Conservation (phyloP, 495 filamentous ascomycete species). For the Penicillium argentinense region DNA sequence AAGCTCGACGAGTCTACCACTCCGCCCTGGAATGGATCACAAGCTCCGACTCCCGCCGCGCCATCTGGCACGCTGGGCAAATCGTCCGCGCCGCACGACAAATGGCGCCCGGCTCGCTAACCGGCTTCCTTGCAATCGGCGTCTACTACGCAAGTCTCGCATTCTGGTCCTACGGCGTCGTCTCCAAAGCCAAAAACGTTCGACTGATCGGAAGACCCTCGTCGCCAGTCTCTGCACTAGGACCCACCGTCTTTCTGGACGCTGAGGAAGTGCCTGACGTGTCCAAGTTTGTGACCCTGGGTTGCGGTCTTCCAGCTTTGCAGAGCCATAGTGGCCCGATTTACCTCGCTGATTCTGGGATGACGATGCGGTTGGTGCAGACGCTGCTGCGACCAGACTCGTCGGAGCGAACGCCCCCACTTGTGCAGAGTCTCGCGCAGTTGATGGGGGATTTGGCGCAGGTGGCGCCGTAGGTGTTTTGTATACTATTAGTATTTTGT, state of each 20-base stretch:
- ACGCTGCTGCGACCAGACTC: slow-evolving; percentile 23
- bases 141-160: slow-evolving; percentile 60
- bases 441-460: slow-evolving; percentile 55
- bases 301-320: slow-evolving; percentile 44
- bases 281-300: slow-evolving; percentile 48
- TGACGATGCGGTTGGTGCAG: slow-evolving; percentile 28
- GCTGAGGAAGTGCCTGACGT: slow-evolving; percentile 41
- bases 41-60: slow-evolving; percentile 49
- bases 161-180: slow-evolving; percentile 60
- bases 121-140: slow-evolving; percentile 59
- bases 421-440: slow-evolving; percentile 56
- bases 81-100: slow-evolving; percentile 52
- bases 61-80: slow-evolving; percentile 65
- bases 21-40: slow-evolving; percentile 54
- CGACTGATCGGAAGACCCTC: slow-evolving; percentile 19
- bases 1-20: slow-evolving; percentile 54
- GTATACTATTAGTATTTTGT: neutral
- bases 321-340: slow-evolving; percentile 26
- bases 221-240: slow-evolving; percentile 3
- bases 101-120: slow-evolving; percentile 47
- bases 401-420: slow-evolving; percentile 32
- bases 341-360: slow-evolving; percentile 22
- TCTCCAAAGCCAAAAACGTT: slow-evolving; percentile 32
- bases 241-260: slow-evolving; percentile 47
- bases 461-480: too few relatives aligned